Evolutionary conservation across 108 stramenopile genomes (phyloP).

Genomic region (Schizochytrium sp.): DNA sequence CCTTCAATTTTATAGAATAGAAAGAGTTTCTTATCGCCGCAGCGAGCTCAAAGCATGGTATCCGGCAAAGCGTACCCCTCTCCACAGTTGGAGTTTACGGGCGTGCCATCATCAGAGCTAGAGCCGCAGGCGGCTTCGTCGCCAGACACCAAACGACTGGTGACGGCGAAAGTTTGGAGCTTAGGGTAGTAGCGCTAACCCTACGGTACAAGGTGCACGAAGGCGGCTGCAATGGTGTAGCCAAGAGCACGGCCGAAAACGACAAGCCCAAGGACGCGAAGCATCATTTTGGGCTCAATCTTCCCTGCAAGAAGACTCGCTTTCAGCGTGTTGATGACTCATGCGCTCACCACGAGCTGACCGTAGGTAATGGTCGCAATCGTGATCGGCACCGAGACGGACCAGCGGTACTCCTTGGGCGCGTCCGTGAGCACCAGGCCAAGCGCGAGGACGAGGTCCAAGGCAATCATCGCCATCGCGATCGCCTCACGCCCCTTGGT

Average conservation of each 20-base stretch:
- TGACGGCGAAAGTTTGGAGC: no score
- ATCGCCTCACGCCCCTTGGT: not conserved
- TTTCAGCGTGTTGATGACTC: not conserved
- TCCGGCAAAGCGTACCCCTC: not conserved
- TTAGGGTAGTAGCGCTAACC: no score
- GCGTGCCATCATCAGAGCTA: not conserved
- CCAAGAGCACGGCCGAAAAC: not conserved
- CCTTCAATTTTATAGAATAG: not conserved
- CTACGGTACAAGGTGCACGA: not conserved
- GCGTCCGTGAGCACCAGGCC: not conserved
- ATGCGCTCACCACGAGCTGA: not conserved
- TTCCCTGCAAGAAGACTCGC: not conserved
- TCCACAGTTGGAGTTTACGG: not conserved
- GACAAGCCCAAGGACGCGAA: not conserved
- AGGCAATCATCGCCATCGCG: not conserved
- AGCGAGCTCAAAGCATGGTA: not conserved
- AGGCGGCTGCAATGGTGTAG: not conserved
- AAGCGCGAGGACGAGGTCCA: not conserved
- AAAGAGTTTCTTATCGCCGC: no score
- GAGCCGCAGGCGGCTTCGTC: not conserved
- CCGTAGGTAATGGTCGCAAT: not conserved
- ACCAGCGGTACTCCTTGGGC: not conserved
- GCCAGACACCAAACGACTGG: not conserved
- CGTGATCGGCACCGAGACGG: not conserved
- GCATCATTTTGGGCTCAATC: not conserved